These are phyloP conservation scores for Penicillium daleae DNA, from an alignment of 495 filamentous ascomycete genomes.

Conservation along the genomic window DNA sequence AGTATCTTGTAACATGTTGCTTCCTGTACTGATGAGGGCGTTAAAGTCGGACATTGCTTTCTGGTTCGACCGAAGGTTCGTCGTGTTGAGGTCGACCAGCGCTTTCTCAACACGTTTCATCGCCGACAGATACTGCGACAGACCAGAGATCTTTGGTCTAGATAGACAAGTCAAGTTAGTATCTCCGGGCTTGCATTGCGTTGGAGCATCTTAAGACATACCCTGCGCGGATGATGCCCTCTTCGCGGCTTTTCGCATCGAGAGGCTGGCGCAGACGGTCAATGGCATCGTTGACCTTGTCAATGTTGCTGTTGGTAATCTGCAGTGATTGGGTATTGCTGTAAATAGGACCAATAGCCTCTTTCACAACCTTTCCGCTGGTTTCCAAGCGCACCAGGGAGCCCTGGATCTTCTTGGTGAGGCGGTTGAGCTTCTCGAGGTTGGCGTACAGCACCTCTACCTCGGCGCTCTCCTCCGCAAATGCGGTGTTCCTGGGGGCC, in stretches of 20 bases:
- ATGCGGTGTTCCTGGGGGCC: conserved; percentile 54
- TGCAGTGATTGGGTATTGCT: conserved; percentile 91
- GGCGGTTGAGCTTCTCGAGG: conserved; percentile 65
- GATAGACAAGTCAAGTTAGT: conserved; percentile 21
- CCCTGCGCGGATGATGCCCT: conserved; percentile 86
- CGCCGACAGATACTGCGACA: conserved; percentile 85
- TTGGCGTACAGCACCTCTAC: conserved; percentile 70
- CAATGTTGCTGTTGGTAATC: conserved; percentile 83
- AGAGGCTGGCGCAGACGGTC: conserved; percentile 85
- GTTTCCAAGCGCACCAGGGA: conserved; percentile 83
- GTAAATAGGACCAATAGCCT: conserved; percentile 90
- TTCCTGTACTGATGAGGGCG: conserved; percentile 74
- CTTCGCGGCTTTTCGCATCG: conserved; percentile 85
- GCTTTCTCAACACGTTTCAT: conserved; percentile 86
- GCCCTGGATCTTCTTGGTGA: conserved; percentile 92
- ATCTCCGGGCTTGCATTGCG: background rate
- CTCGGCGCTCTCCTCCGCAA: conserved; percentile 73
- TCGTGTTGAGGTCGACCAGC: conserved; percentile 75
- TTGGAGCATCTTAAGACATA: conserved; percentile 33
- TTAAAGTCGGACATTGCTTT: conserved; percentile 82
- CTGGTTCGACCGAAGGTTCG: conserved; percentile 89
- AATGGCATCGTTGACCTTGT: conserved; percentile 81
- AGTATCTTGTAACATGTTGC: conserved; percentile 76
- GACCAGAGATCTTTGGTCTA: conserved; percentile 75
- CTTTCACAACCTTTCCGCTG: conserved; percentile 84